Base-by-base conservation (phyloP, 2,329 filamentous ascomycete genomes). In the Cordyceps javanica region DNA sequence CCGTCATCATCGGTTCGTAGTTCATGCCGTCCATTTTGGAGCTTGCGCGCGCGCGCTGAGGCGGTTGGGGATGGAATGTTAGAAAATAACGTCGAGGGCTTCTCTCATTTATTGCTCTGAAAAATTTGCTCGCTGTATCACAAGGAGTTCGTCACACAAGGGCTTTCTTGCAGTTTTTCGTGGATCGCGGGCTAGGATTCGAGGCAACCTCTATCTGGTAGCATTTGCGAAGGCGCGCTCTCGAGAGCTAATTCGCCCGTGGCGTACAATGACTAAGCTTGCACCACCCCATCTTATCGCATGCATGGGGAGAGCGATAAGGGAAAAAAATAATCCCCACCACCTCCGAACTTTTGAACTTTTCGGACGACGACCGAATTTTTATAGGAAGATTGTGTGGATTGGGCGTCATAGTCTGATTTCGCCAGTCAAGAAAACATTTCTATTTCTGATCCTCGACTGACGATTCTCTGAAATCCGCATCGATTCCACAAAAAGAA, bases 1-100 rank as follows among this genome's bases (percentile, higher is more conserved):
- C 81, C 74, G 82, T 78, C 69, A 79, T 77, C 78, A 83, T 81
- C 36, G 79, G 74, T 62, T 85, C 82, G 71, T 83, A 84, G 63
- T 84, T 80, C 81, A 84, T 82, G 57, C 69, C 69, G 61, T 74
- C 72, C 72, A 74, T 74, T 54, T 60, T 67, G 62, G 52, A 58
- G 46, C 45, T 28, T 48, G 54, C 54, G 53, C 58, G 38, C 48
- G 41, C 25, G 58, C 44, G 54, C 53, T 10, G 23, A 14, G 16
- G 49, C 49, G 19, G 53, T 53, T 54, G 42, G 25, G 30, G 5
- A 14, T 34, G 9, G 25, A 51, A 23, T 34, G 19, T 19, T n/a
- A 8, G 3, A 34, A 39, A 26, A 7, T 23, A 28, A n/a, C 7
- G 32, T 26, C 13, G 21, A 39, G 2, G 26, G 16, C 32, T 9